Base-by-base conservation (phyloP, 2,329 filamentous ascomycete species). In the Ophiosphaerella narmari region DNA sequence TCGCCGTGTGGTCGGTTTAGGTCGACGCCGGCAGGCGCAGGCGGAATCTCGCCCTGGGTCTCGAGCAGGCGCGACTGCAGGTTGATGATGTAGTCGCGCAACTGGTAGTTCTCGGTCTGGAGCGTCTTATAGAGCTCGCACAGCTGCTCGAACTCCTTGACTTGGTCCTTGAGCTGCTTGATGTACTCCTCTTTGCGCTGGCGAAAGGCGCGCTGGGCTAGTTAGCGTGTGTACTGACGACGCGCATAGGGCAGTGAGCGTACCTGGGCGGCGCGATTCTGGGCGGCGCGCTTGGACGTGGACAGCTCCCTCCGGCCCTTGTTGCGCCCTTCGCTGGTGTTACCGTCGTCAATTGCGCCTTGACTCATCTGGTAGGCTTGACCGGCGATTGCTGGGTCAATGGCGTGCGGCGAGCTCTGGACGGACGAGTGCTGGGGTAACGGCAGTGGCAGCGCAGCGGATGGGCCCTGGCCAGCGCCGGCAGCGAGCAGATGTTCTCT, bases 161-260 rank as follows among this genome's bases (percentile, higher is more conserved):
- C 91, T 71, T 97, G 90, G 70, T 94, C 89, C 75, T 99, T 94
- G 6, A 99, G 83, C 73, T 96, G 95, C 79, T 96, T 96, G 74
- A 99, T 99, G 73, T 99, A 97, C 39, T 90, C 90, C 75, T 99
- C 94, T 73, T 99, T 99, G 56, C 94, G 89, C 77, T 97, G 92
- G 36, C 94, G 90, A 76, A 99, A 99, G 36, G 94, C 94, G 72
- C 94, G 86, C 93, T 99, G 59, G 18, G 7, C 14, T 12, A 4
- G 58, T 69, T 50, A 71, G 65, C 59, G 9, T 14, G 26, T 46
- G 50, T 60, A 38, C 8, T 4, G 13, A 8, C 24, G 14, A 39
- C 12, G 50, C 31, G 38, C 37, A 35, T 23, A 21, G 18, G 23
- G 8, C 14, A 33, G n/a, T 16, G 34, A 7, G 48, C 54, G 9